Evolutionary conservation across 768 basidiomycete species (phyloP).

Genomic region (Trametes villosa): DNA sequence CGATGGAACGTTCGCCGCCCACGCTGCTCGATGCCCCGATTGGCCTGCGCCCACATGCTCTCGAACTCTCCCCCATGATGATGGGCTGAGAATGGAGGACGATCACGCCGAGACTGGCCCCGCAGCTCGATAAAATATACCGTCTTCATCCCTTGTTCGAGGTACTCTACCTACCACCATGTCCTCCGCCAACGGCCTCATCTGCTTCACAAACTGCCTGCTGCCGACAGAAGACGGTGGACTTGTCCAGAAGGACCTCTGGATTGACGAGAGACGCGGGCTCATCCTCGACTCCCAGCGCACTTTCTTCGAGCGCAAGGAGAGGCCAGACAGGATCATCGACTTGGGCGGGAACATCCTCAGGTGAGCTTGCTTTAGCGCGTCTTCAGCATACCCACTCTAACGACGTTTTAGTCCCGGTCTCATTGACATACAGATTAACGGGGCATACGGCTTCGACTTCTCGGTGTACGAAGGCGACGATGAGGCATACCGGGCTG

Average conservation of each 20-base stretch:
- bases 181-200: slow-evolving; percentile 60
- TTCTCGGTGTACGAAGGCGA: slow-evolving; percentile 81
- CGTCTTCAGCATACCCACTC: background rate
- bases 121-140: background rate
- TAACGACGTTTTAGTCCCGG: slow-evolving; percentile 61
- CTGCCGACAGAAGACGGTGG: slow-evolving; percentile 81
- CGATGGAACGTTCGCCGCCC: slow-evolving; percentile 21
- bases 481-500: slow-evolving; percentile 67
- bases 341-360: slow-evolving; percentile 80
- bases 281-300: slow-evolving; percentile 75
- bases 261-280: slow-evolving; percentile 79
- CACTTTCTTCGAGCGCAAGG: slow-evolving; percentile 66
- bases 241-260: slow-evolving; percentile 73
- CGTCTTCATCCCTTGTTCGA: background rate
- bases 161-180: slow-evolving; percentile 23
- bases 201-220: slow-evolving; percentile 89
- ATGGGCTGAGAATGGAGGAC: background rate
- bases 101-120: background rate
- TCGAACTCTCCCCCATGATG: slow-evolving; percentile 14
- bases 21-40: slow-evolving; percentile 13
- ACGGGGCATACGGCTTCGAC: slow-evolving; percentile 88
- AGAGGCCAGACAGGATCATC: slow-evolving; percentile 64
- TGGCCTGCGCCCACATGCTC: slow-evolving; percentile 20
- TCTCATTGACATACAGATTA: slow-evolving; percentile 86
- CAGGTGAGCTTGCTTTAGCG: slow-evolving; percentile 46